These are phyloP conservation scores for Erysimum cheiri DNA, from an alignment of 441 rosid genomes.

Conservation along the genomic window DNA sequence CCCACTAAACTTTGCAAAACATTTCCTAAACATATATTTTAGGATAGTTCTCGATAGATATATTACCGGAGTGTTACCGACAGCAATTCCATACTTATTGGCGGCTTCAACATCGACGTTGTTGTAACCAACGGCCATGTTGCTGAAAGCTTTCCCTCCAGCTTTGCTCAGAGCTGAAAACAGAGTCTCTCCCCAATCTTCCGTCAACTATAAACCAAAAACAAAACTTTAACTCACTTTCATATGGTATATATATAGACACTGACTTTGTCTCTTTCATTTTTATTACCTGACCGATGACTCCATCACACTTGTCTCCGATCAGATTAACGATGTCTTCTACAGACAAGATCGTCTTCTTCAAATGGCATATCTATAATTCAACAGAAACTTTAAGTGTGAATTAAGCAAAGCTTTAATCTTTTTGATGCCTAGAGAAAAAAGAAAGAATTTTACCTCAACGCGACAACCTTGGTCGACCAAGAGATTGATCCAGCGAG, in stretches of 20 bases:
- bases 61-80: slow-evolving; percentile 93
- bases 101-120: slow-evolving; percentile 98
- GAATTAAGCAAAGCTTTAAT: not conserved
- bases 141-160: slow-evolving; percentile 91
- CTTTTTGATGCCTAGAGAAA: not conserved
- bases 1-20: not conserved
- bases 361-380: slow-evolving; percentile 78
- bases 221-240: slow-evolving; percentile 26
- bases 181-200: slow-evolving; percentile 94
- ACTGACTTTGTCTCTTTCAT: slow-evolving; percentile 2
- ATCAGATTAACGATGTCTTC: slow-evolving; percentile 89
- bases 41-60: not conserved
- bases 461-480: slow-evolving; percentile 86
- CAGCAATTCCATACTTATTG: slow-evolving; percentile 88
- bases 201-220: slow-evolving; percentile 66
- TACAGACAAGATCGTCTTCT: slow-evolving; percentile 91
- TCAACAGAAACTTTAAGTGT: not conserved
- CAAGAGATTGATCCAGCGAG: slow-evolving; percentile 97
- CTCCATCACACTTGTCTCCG: slow-evolving; percentile 91
- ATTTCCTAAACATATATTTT: too few relatives aligned
- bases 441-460: slow-evolving; percentile 51
- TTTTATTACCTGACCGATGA: slow-evolving; percentile 83
- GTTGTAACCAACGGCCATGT: slow-evolving; percentile 99
- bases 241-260: not conserved
- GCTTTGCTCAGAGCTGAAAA: slow-evolving; percentile 90